These are phyloP conservation scores for Amphibolis antarctica DNA, from an alignment of 106 monocot genomes.

Conservation along the genomic window DNA sequence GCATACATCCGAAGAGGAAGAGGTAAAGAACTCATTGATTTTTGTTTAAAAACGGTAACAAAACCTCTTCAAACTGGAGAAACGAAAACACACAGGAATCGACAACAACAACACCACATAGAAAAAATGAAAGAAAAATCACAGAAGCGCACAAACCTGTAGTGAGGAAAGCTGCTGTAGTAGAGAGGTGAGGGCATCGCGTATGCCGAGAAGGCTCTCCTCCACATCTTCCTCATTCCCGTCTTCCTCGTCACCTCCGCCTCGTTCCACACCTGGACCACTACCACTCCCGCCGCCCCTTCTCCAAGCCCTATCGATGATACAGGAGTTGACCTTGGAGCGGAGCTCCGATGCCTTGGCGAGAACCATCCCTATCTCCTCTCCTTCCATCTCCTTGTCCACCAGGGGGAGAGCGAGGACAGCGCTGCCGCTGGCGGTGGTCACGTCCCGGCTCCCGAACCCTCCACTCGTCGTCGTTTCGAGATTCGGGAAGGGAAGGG, in stretches of 20 bases:
- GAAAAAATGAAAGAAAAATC: slow-evolving; percentile 1
- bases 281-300: neutral
- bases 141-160: neutral
- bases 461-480: neutral
- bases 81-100: no score
- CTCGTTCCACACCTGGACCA: no score
- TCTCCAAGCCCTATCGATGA: neutral
- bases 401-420: neutral
- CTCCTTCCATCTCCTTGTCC: slow-evolving; percentile 3
- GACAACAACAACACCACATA: neutral
- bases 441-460: neutral
- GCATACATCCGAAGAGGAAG: no score
- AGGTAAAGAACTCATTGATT: no score
- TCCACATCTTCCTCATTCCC: slow-evolving; percentile 5
- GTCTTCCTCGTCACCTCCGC: neutral
- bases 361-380: slow-evolving; percentile 14
- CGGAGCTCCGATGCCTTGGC: slow-evolving; percentile 14
- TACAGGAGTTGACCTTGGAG: slow-evolving; percentile 11
- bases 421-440: neutral
- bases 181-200: slow-evolving; percentile 9
- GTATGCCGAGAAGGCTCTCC: slow-evolving; percentile 5
- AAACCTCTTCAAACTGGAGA: no score
- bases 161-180: slow-evolving; percentile 12
- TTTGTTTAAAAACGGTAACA: no score
- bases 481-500: neutral